Evolutionary conservation across 2,329 filamentous ascomycete species (phyloP), one percentile per base, ranked within the genome.

Genomic region (Chrysoporthe cubensis): DNA sequence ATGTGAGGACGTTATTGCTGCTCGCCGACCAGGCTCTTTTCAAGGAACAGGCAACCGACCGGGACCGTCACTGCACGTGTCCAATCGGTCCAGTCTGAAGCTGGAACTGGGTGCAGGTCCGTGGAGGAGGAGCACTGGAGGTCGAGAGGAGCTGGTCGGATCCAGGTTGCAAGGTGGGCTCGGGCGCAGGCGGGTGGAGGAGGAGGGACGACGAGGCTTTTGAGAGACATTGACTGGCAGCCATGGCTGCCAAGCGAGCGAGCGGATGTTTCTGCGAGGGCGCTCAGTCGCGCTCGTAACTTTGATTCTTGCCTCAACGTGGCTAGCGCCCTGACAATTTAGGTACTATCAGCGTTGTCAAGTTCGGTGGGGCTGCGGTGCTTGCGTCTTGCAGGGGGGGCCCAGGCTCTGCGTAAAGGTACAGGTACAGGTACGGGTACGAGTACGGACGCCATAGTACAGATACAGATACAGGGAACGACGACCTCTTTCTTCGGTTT

Each of bases 1-100:
- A 67, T 69, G 62, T 67, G 68, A 62, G 46, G 58, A 37, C 56
- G 42, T 44, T 69, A 69, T 68, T 65, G 68, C 44, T 37, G 68
- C 52, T 40, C 42, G 60, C 62, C 43, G 59, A 67, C 65, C 59
- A 65, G 68, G 65, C 32, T 52, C 40, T 43, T 40, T 62, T 62
- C 65, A 63, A 58, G 65, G 65, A 40, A 58, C 60, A 52, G 46
- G 18, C 42, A 46, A 34, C 57, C 40, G 42, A n/a, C 4, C 16
- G 13, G 32, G 54, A 57, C 34, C 34, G 34, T 37, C 54, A n/a
- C 34, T 54, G 50, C 50, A 54, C 50, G 50, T 54, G 50, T 57
- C 34, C 54, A 57, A 40, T 57, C 54, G 34, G 34, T 57, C 34
- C 54, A 57, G 54, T 34, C 54, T 57, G 54, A 40, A 67, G 63